A percentile compares a stretch with the other conserved stretches of the same genome.
Conservation (phyloP, 2,329 filamentous ascomycete genomes). For the Cryphonectria carpinicola region DNA sequence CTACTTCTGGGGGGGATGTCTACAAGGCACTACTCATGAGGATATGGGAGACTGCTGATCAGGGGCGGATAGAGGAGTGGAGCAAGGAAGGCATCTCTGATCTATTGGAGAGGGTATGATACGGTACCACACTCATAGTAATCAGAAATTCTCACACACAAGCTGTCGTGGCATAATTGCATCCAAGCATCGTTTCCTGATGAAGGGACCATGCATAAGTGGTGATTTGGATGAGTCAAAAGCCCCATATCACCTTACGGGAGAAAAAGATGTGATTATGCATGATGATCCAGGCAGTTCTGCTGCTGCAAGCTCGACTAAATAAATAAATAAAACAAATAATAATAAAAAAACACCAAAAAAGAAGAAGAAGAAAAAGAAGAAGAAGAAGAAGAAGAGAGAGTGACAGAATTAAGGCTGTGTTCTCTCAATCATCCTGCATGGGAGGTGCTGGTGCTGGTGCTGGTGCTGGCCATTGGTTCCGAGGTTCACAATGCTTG, state of each 20-base stretch:
- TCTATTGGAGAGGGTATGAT: constrained; percentile 19
- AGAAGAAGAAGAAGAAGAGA: background rate
- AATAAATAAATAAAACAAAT: too few species aligned
- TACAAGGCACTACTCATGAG: constrained; percentile 59
- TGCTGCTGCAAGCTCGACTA: too few species aligned
- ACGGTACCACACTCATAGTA: background rate
- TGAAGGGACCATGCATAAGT: background rate
- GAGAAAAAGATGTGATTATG: too few species aligned
- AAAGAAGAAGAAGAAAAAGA: background rate
- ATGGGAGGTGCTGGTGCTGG: too few species aligned
- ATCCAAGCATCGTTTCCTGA: background rate
- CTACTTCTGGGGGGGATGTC: constrained; percentile 51
- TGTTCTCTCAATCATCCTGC: too few species aligned
- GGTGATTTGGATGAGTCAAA: background rate
- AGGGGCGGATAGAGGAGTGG: constrained; percentile 68
- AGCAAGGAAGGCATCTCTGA: constrained; percentile 53
- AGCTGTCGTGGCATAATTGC: background rate
- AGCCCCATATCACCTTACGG: background rate
- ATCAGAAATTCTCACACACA: background rate
- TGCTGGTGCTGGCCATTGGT: background rate
- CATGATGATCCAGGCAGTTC: too few species aligned
- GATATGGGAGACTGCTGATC: constrained; percentile 69
- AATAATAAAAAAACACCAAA: too few species aligned
- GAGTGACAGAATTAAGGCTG: too few species aligned
- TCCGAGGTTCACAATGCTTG: background rate